These are phyloP conservation scores for Suillus alpinus DNA, from an alignment of 768 basidiomycete genomes.

Conservation along the genomic window DNA sequence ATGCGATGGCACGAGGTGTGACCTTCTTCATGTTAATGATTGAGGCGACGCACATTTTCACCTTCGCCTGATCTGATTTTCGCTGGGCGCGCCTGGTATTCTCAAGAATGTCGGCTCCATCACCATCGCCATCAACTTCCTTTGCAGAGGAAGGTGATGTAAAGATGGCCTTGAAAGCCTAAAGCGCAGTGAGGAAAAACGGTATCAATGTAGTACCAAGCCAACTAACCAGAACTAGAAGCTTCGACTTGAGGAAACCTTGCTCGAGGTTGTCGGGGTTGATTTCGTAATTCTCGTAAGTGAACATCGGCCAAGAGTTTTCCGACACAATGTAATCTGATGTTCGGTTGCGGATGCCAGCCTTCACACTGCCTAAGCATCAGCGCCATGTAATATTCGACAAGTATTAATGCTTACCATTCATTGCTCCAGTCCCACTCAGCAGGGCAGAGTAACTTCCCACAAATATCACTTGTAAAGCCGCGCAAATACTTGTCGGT, in stretches of 20 bases:
- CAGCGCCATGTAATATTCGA: not conserved
- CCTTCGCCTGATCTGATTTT: no score
- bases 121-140: no score
- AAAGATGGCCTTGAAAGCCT: no score
- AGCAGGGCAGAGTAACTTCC: not conserved
- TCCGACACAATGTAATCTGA: conserved; percentile 10
- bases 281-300: conserved; percentile 4
- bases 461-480: not conserved
- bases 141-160: no score
- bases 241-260: conserved; percentile 11
- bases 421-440: no score
- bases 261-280: conserved; percentile 8
- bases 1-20: no score
- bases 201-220: no score
- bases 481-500: not conserved
- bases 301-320: conserved; percentile 13
- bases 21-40: no score
- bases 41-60: no score
- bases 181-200: no score
- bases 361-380: not conserved
- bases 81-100: no score
- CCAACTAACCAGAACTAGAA: conserved; percentile 16
- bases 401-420: not conserved
- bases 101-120: no score
- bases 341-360: conserved; percentile 7